Percentiles rank a stretch among this genome's conserved stretches.
Conservation (phyloP, 768 basidiomycete genomes). For the Mycena rebaudengoi region DNA sequence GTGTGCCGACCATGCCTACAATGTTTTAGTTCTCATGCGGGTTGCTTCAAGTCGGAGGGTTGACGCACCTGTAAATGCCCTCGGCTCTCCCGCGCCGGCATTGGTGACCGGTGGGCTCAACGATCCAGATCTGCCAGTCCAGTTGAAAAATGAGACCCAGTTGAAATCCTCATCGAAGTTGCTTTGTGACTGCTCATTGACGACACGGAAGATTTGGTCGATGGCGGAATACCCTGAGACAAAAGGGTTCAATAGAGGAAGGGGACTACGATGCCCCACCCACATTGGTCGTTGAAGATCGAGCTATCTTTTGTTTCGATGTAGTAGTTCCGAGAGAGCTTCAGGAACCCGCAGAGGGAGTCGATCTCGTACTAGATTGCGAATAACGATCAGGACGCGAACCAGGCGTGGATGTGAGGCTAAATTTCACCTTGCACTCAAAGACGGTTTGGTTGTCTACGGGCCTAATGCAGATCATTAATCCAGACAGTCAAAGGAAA, state of each 20-base stretch:
- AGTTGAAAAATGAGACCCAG: conserved; percentile 81
- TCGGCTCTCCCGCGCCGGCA: conserved; percentile 78
- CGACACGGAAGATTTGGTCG: conserved; percentile 77
- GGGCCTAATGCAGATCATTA: conserved; percentile 52
- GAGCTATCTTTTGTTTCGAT: conserved; percentile 74
- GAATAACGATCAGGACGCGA: no score
- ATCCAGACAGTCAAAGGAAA: not conserved
- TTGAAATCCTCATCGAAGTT: conserved; percentile 77
- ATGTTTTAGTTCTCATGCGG: conserved; percentile 46
- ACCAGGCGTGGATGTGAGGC: conserved; percentile 37
- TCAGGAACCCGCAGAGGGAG: conserved; percentile 81
- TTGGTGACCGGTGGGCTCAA: conserved; percentile 73
- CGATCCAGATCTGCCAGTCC: conserved; percentile 78
- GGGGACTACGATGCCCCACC: conserved; percentile 33
- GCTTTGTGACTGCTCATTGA: conserved; percentile 78
- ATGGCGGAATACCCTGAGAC: conserved; percentile 75
- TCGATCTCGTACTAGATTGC: conserved; percentile 79
- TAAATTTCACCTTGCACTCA: conserved; percentile 82
- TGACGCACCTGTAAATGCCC: conserved; percentile 65
- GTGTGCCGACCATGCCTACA: conserved; percentile 68
- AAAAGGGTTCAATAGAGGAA: no score
- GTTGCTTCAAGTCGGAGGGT: conserved; percentile 26
- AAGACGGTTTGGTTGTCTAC: conserved; percentile 77
- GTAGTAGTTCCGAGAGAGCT: conserved; percentile 78
- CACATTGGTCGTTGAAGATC: conserved; percentile 77